phyloP scores from a whole-genome alignment of 768 basidiomycete species.

The Pisolithus albus region DNA sequence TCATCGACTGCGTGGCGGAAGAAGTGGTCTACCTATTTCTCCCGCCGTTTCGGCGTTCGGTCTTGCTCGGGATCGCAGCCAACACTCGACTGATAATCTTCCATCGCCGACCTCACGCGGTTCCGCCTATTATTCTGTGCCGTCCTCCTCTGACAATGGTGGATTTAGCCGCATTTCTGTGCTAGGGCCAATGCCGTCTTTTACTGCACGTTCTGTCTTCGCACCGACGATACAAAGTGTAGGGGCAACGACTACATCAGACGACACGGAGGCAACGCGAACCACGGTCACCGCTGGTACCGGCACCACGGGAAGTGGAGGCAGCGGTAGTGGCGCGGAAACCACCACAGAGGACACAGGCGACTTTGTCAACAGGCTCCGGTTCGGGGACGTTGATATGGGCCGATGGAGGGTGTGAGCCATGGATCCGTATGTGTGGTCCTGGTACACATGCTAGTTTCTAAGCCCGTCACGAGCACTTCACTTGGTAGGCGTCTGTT shows the following conservation, averaged over 20 bases:
- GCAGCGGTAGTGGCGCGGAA: not conserved
- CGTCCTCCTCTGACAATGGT: slow-evolving; percentile 4
- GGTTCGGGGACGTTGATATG: slow-evolving; percentile 17
- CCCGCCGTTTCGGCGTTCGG: slow-evolving; percentile 51
- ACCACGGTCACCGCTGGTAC: slow-evolving; percentile 13
- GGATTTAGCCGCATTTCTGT: slow-evolving; percentile 21
- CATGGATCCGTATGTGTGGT: not conserved
- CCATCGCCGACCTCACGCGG: slow-evolving; percentile 1
- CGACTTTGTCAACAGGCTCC: slow-evolving; percentile 7
- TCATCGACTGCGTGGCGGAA: slow-evolving; percentile 44
- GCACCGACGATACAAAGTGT: slow-evolving; percentile 28
- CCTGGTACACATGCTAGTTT: too few species aligned
- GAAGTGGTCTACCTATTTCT: slow-evolving; percentile 28
- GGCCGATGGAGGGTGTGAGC: slow-evolving; percentile 10
- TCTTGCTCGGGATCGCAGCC: slow-evolving; percentile 9
- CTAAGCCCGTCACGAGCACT: too few species aligned
- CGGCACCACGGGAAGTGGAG: slow-evolving; percentile 7
- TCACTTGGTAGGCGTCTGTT: too few species aligned
- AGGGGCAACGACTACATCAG: slow-evolving; percentile 25
- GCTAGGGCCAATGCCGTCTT: slow-evolving; percentile 29
- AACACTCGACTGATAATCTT: slow-evolving; percentile 18
- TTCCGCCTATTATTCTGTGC: not conserved
- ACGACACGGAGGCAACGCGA: slow-evolving; percentile 23
- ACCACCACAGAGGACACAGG: slow-evolving; percentile 9
- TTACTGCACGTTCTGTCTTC: slow-evolving; percentile 16